phyloP scores from a whole-genome alignment of 2,329 filamentous ascomycete genomes.

The Microdochium bolleyi region DNA sequence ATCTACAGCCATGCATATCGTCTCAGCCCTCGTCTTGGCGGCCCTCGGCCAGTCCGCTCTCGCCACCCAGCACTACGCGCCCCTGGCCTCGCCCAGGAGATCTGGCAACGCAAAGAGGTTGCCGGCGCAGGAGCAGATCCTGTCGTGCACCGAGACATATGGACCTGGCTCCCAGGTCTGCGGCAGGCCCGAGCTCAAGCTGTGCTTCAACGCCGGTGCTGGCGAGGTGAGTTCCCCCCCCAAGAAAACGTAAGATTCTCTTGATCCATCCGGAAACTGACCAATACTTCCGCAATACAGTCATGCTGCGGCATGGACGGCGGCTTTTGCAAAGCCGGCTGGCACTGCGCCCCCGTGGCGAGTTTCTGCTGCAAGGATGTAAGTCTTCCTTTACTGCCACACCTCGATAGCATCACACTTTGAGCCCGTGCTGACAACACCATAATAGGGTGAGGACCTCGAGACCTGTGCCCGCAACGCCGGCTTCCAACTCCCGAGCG shows the following conservation, averaged over 20 bases:
- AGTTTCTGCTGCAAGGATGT: slow-evolving; percentile 29
- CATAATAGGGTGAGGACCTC: slow-evolving; percentile 22
- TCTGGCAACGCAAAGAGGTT: background rate
- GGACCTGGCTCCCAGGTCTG: slow-evolving; percentile 21
- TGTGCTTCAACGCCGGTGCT: slow-evolving; percentile 23
- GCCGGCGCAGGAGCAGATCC: slow-evolving; percentile 11
- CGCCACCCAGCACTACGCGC: slow-evolving; percentile 12
- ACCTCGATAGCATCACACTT: no score
- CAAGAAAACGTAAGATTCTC: no score
- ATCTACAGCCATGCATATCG: slow-evolving; percentile 7
- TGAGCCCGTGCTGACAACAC: slow-evolving; percentile 7
- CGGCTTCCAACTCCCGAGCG: slow-evolving; percentile 19
- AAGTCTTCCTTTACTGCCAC: slow-evolving; percentile 4
- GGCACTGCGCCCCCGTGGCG: slow-evolving; percentile 26
- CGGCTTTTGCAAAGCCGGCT: slow-evolving; percentile 24
- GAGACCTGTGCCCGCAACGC: slow-evolving; percentile 22
- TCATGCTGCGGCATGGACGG: slow-evolving; percentile 24
- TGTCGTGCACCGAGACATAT: slow-evolving; percentile 25
- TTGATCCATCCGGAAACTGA: no score
- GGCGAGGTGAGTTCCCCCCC: slow-evolving; percentile 21
- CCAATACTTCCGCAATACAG: slow-evolving; percentile 11
- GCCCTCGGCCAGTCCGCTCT: slow-evolving; percentile 7
- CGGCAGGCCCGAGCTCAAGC: slow-evolving; percentile 18
- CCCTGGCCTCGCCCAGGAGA: slow-evolving; percentile 3
- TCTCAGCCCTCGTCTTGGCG: slow-evolving; percentile 7